Percentiles rank a stretch among this genome's conserved stretches.
Conservation (phyloP, 2,329 filamentous ascomycete species). For the Neofusicoccum sp. region DNA sequence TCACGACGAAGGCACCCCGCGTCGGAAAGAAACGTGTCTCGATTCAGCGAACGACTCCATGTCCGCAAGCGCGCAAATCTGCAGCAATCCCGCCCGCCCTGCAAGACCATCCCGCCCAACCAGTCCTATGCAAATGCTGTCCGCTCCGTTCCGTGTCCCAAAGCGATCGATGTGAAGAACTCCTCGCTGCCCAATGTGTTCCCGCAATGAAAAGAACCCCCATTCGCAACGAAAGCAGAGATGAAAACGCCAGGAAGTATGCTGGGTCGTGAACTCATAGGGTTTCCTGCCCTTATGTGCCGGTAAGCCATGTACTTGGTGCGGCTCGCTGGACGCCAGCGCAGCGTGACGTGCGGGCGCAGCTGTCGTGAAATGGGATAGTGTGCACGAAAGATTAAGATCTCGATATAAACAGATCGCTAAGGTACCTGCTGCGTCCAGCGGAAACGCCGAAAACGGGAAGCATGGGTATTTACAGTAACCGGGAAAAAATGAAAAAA, state of each 20-base stretch:
- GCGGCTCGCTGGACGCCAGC: too few relatives aligned
- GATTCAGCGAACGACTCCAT: not conserved
- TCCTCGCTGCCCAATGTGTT: constrained; percentile 16
- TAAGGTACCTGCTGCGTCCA: constrained; percentile 16
- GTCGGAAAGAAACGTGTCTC: not conserved
- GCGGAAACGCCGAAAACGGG: constrained; percentile 11
- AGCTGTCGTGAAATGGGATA: constrained; percentile 7
- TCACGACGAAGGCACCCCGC: not conserved
- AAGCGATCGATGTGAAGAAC: constrained; percentile 10
- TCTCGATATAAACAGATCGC: constrained; percentile 11
- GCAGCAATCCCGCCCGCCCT: not conserved
- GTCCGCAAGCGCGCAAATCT: not conserved
- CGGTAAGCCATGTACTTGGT: not conserved
- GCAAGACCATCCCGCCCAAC: not conserved
- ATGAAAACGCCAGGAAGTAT: constrained; percentile 10
- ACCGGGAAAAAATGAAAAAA: constrained; percentile 13
- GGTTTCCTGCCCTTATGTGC: constrained; percentile 8
- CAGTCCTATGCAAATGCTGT: constrained; percentile 14
- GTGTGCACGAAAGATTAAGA: constrained; percentile 11
- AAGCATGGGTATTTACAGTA: constrained; percentile 20
- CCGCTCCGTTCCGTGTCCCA: not conserved
- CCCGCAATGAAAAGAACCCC: constrained; percentile 6
- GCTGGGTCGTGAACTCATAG: constrained; percentile 11
- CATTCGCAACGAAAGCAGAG: constrained; percentile 15
- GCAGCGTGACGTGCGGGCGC: not conserved